A percentile compares a stretch with the other conserved stretches of the same genome.
Conservation (phyloP, 2,329 filamentous ascomycete genomes). For the Trichoderma sp. region DNA sequence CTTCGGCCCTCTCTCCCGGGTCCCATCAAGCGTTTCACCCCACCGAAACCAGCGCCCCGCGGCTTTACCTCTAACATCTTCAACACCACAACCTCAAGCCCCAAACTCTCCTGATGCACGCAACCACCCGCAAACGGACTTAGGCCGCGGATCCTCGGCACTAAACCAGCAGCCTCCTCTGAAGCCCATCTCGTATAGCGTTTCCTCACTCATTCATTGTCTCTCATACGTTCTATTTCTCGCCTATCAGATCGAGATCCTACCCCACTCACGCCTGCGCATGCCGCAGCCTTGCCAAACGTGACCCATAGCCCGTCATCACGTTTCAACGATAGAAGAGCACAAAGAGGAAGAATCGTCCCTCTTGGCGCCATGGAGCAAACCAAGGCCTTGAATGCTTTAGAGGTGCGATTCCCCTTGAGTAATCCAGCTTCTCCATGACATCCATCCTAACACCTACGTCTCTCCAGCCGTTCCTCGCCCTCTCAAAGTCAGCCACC, state of each 20-base stretch:
- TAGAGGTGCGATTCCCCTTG: conserved; percentile 49
- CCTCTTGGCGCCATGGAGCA: conserved; percentile 63
- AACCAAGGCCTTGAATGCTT: conserved; percentile 61
- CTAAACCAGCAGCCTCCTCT: background rate
- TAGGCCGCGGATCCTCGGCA: background rate
- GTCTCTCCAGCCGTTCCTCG: conserved; percentile 73
- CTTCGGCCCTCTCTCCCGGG: background rate
- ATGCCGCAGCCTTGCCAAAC: conserved; percentile 2
- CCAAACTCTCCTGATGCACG: conserved; percentile 20
- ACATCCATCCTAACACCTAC: background rate
- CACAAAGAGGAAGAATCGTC: background rate
- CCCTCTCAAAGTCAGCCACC: conserved; percentile 80
- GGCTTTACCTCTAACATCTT: background rate
- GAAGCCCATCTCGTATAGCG: background rate
- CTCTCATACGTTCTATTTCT: background rate
- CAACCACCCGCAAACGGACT: background rate
- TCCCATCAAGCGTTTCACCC: background rate
- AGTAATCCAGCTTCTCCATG: background rate
- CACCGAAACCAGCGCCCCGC: conserved; percentile 9
- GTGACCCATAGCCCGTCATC: background rate
- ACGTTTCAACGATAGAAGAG: background rate
- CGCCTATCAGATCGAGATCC: conserved; percentile 18
- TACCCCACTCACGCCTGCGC: conserved; percentile 12
- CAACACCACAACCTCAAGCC: conserved; percentile 6
- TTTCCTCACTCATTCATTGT: background rate